A percentile compares a stretch with the other conserved stretches of the same genome.
phyloP scores from a whole-genome alignment of 164 flowering plant species.

The Berberis thunbergii region DNA sequence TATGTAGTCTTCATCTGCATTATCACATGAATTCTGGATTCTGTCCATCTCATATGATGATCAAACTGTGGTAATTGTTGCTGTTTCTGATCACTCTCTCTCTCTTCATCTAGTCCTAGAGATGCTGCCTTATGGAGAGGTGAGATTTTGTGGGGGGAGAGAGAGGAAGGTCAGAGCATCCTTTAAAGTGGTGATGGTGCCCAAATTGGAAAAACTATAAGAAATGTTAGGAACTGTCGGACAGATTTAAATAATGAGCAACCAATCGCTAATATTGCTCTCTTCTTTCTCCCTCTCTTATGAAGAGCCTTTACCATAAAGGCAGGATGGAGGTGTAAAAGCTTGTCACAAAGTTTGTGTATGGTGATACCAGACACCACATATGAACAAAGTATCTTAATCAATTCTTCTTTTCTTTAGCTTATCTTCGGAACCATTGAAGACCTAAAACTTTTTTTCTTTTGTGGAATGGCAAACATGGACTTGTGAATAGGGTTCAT shows the following conservation, averaged over 20 bases:
- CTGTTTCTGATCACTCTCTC: background rate
- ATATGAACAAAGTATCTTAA: no score
- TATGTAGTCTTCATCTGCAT: slow-evolving; percentile 68
- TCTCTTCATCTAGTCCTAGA: background rate
- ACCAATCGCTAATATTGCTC: background rate
- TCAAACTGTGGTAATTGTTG: background rate
- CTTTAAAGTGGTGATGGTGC: slow-evolving; percentile 16
- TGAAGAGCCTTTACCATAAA: no score
- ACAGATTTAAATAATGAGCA: background rate
- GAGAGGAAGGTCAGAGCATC: slow-evolving; percentile 16
- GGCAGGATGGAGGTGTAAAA: no score
- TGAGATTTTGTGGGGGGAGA: slow-evolving; percentile 12
- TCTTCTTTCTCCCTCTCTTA: no score
- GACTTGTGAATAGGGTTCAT: no score
- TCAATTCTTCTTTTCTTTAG: no score
- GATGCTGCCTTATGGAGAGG: slow-evolving; percentile 3
- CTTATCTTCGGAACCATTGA: no score
- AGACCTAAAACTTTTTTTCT: no score
- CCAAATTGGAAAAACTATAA: slow-evolving; percentile 12
- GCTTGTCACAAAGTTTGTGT: no score
- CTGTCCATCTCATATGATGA: slow-evolving; percentile 18
- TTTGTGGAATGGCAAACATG: no score
- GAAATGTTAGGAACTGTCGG: background rate
- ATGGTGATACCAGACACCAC: no score
- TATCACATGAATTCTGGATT: slow-evolving; percentile 18